A percentile compares a stretch with the other conserved stretches of the same genome.
Evolutionary conservation across 2,329 filamentous ascomycete species (phyloP).

Genomic region (Graphiopsis chlorocephala): DNA sequence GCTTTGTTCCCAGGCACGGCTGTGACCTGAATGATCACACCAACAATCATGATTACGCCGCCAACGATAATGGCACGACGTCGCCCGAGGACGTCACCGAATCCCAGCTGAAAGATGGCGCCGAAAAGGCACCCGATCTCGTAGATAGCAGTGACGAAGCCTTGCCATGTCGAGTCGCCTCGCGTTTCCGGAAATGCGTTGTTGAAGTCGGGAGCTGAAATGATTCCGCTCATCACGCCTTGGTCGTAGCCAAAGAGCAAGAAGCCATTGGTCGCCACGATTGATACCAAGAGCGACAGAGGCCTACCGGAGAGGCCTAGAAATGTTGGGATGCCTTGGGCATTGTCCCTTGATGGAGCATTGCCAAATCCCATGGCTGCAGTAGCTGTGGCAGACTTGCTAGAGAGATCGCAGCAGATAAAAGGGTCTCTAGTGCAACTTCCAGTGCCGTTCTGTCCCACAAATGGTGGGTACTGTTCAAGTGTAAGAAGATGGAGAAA

Average conservation of each 20-base stretch:
- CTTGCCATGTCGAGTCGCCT: conserved; percentile 43
- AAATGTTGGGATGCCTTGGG: conserved; percentile 44
- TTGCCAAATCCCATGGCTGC: conserved; percentile 7
- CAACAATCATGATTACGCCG: conserved; percentile 46
- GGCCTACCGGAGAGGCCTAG: conserved; percentile 59
- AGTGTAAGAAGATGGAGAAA: background rate
- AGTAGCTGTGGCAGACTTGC: background rate
- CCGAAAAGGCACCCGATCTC: conserved; percentile 13
- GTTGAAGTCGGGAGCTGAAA: conserved; percentile 66
- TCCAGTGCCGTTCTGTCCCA: background rate
- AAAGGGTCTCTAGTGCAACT: background rate
- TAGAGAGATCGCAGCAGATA: background rate
- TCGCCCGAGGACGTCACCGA: conserved; percentile 7
- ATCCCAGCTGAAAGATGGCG: conserved; percentile 8
- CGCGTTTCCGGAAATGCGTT: conserved; percentile 40
- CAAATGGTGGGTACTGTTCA: background rate
- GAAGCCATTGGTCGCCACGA: conserved; percentile 54
- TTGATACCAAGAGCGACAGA: conserved; percentile 57
- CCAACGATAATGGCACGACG: conserved; percentile 8
- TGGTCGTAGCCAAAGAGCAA: conserved; percentile 15
- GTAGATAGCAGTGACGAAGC: conserved; percentile 34
- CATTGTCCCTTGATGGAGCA: conserved; percentile 20
- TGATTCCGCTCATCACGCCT: conserved; percentile 47
- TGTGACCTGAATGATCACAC: conserved; percentile 46
- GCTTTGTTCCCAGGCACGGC: conserved; percentile 42